Evolutionary conservation across 140 eudicot species (phyloP), one percentile per base, ranked within the genome.

Genomic region (Ambrosia hybrid): DNA sequence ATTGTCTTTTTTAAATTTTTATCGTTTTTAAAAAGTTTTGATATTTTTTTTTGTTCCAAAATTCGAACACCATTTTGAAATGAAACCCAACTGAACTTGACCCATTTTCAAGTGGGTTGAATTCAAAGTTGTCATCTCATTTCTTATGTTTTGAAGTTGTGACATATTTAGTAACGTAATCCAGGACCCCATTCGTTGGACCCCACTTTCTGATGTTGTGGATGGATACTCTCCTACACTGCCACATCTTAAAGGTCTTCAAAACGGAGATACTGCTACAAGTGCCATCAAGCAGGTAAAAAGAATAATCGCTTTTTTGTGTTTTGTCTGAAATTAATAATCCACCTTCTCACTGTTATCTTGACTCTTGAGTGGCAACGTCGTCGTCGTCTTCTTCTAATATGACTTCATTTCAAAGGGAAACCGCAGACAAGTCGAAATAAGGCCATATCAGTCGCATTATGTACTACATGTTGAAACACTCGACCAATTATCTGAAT

Each of bases 241-340:
- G 41, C 99, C 99, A 64, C 99, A 95, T 80, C 90, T 95, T 9
- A 95, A 91, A 88, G 99, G 99, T 80, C 99, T 95, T 80, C 99
- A 95, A 80, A 95, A 95, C 62, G 99, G 99, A 63, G 99, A 95
- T 78, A 86, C 84, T 37, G 99, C 99, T 68, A 95, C 99, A 63
- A 95, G 99, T 88, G 97, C 97, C 53, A 95, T 95, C 59, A 95
- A 95, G 84, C 99, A 95, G 97, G 99, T 87, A 37, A 63, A 36
- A 63, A 14, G 37, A 48, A 5, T 69, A 14, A 10, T 64, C 38
- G 30, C 57, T 15, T 72, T 60, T 57, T 48, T 51, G 33, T 61
- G 10, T 46, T 21, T 61, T 51, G 10, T 46, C 61, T n/a, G 43
- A 3, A 21, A 21, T 21, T 21, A 21, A 21, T 21, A 21, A 21